Conservation (phyloP, 73 alveolate species). For the Diophrys appendiculata region DNA sequence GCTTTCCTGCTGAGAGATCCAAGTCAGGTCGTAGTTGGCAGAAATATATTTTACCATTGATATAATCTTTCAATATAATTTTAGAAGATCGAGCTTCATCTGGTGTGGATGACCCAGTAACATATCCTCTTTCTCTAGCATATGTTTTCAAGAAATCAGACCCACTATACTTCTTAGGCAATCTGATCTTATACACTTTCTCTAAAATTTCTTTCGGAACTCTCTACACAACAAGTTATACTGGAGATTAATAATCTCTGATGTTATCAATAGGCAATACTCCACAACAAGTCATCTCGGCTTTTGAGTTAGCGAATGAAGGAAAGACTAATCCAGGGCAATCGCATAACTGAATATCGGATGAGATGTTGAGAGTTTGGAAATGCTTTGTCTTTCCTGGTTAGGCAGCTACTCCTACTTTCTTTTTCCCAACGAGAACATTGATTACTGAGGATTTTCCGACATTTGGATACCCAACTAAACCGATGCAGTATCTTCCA, state of each 20-base stretch:
- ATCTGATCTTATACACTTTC: slow-evolving; percentile 72
- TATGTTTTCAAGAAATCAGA: slow-evolving; percentile 80
- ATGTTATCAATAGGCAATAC: slow-evolving; percentile 96
- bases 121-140: slow-evolving; percentile 87
- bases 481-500: slow-evolving; percentile 74
- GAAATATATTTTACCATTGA: slow-evolving; percentile 89
- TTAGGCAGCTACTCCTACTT: slow-evolving; percentile 96
- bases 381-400: slow-evolving; percentile 99
- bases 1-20: slow-evolving; percentile 20
- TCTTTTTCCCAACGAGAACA: slow-evolving; percentile 83
- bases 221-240: slow-evolving; percentile 84
- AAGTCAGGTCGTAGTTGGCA: slow-evolving; percentile 93
- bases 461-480: slow-evolving; percentile 99
- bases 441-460: slow-evolving; percentile 98
- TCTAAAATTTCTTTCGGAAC: slow-evolving; percentile 85
- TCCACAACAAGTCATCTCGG: slow-evolving; percentile 97
- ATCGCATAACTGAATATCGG: slow-evolving; percentile 88
- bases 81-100: slow-evolving; percentile 95
- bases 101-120: slow-evolving; percentile 95
- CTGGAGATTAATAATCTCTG: slow-evolving; percentile 87
- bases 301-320: slow-evolving; percentile 92
- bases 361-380: slow-evolving; percentile 84
- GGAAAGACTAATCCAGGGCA: slow-evolving; percentile 99
- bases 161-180: slow-evolving; percentile 77
- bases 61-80: slow-evolving; percentile 92